Base-by-base conservation (phyloP, 176 grass and related monocot species). In the Oryza rufipogon region DNA sequence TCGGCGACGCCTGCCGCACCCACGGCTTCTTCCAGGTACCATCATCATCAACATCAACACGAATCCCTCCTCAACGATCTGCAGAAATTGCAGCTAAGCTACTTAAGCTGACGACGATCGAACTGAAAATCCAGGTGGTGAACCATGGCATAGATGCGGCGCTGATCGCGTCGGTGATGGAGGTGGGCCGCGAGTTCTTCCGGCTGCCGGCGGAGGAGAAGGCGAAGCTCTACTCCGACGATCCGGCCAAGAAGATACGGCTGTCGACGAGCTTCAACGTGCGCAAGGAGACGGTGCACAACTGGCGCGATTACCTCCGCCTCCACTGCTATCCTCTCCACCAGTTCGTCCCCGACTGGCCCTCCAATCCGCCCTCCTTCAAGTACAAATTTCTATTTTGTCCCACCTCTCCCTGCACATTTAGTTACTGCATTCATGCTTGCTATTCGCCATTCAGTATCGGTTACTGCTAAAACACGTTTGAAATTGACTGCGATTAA, bases 261-360 rank as follows among this genome's bases (percentile, higher is more conserved):
- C 77, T 96, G 48, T 96, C 93, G 32, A 92, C 91, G 12, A 96
- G 93, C 80, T 96, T 91, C 68, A 96, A 96, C 81, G 86, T 96
- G 15, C 89, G 68, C 77, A 96, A 83, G 71, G 94, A 96, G 86
- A 87, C 73, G n/a, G 91, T 96, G 64, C 91, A 82, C 80, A 96
- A 91, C 69, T 96, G 94, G 94, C 87, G 94, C n/a, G 94, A 96
- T 41, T 96, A 96, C 67, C 91, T 96, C 68, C 87, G 94, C 1
- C 94, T 96, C 71, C 94, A 96, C 80, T 96, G 94, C 88, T 82
- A 93, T 10, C 94, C 94, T 6, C 88, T 96, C 1, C 30, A 96
- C 12, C 80, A 91, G 23, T 96, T 91, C 68, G 84, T 93, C 42
- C 88, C 84, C 1, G 91, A 86, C 20, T 96, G 94, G 94, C 94